phyloP scores from a whole-genome alignment of 2,329 filamentous ascomycete species.

The Didymosphaeria variabile region DNA sequence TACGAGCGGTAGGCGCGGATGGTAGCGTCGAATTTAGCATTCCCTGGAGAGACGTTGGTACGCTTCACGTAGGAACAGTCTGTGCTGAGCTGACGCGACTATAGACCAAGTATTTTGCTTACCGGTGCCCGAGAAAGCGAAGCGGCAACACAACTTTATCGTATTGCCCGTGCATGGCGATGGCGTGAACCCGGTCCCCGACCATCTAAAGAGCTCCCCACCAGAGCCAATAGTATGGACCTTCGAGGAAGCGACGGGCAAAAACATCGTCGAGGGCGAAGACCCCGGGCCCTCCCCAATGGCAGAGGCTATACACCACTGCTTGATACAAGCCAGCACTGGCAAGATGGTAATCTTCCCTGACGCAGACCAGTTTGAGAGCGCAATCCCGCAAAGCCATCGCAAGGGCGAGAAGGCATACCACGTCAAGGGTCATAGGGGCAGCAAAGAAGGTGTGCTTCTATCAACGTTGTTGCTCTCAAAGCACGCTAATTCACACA shows the following conservation, averaged over 20 bases:
- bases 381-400: constrained; percentile 67
- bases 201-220: constrained; percentile 47
- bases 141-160: constrained; percentile 70
- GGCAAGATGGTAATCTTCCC: constrained; percentile 63
- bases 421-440: constrained; percentile 70
- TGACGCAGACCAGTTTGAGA: constrained; percentile 66
- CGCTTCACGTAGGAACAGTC: not conserved
- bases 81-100: constrained; percentile 8
- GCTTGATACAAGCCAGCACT: constrained; percentile 53
- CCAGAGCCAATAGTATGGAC: constrained; percentile 69
- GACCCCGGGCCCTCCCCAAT: constrained; percentile 54
- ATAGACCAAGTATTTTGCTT: constrained; percentile 67
- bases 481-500: constrained; percentile 38
- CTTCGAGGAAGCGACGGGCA: constrained; percentile 62
- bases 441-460: constrained; percentile 68
- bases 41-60: constrained; percentile 59
- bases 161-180: constrained; percentile 64
- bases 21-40: constrained; percentile 65
- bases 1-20: constrained; percentile 60
- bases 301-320: constrained; percentile 54
- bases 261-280: constrained; percentile 54
- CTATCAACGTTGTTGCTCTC: not conserved
- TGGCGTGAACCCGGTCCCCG: constrained; percentile 56
- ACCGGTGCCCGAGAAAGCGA: constrained; percentile 70
- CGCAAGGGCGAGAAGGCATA: constrained; percentile 70